phyloP scores from a whole-genome alignment of 2,329 filamentous ascomycete genomes.

The Fusarium sp. region DNA sequence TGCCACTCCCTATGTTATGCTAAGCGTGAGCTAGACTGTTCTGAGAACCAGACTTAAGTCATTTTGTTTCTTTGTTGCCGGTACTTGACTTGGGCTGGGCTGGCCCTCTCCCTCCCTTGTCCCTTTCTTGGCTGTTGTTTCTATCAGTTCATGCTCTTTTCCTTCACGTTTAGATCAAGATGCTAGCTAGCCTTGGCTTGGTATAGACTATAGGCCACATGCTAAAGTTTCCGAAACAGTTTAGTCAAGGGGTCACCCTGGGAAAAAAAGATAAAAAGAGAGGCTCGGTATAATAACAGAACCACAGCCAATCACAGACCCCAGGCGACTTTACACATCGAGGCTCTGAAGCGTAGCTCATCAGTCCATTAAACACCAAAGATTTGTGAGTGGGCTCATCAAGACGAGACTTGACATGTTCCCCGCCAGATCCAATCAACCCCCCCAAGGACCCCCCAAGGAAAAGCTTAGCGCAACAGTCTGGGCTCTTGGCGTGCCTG shows the following conservation, averaged over 20 bases:
- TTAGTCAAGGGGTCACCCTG: conserved; percentile 7
- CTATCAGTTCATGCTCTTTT: conserved; percentile 16
- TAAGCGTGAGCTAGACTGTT: conserved; percentile 32
- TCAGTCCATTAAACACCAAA: conserved; percentile 13
- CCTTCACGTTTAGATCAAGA: conserved; percentile 11
- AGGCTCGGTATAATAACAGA: not conserved
- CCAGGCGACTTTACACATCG: not conserved
- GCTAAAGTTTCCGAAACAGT: conserved; percentile 37
- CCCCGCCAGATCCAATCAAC: conserved; percentile 27
- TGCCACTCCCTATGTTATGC: conserved; percentile 2
- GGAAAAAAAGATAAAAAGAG: conserved; percentile 1
- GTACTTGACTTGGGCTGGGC: not conserved
- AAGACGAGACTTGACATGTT: conserved; percentile 24
- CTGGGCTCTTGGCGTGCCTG: conserved; percentile 28
- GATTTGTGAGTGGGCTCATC: conserved; percentile 3
- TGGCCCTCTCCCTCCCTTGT: not conserved
- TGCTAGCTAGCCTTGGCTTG: not conserved
- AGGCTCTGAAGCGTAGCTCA: conserved; percentile 27
- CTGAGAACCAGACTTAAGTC: conserved; percentile 4
- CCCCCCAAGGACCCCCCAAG: not conserved
- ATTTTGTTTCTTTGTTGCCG: conserved; percentile 11
- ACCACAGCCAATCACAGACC: conserved; percentile 1
- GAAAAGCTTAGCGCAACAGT: conserved; percentile 31
- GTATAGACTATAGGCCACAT: not conserved
- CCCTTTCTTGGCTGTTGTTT: conserved; percentile 12